Conservation (phyloP, 2,329 filamentous ascomycete genomes). For the Cytospora mali region DNA sequence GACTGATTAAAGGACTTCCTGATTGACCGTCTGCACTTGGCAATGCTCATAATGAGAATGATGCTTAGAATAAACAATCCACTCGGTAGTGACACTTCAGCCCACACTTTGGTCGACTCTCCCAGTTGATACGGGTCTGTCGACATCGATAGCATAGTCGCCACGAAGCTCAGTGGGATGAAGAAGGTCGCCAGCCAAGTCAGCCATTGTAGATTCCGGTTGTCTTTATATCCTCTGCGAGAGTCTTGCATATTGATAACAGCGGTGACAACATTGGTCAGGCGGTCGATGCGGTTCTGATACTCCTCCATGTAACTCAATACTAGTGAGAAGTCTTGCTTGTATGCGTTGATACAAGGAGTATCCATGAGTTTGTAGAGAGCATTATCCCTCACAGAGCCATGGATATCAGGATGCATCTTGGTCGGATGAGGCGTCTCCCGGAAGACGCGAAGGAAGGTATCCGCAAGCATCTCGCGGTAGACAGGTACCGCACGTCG, state of each 20-base stretch:
- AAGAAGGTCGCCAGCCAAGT: conserved; percentile 40
- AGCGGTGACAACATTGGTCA: conserved; percentile 38
- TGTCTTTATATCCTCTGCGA: conserved; percentile 35
- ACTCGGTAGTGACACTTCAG: conserved; percentile 20
- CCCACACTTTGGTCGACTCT: conserved; percentile 21
- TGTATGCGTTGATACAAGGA: conserved; percentile 28
- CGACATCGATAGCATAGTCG: conserved; percentile 38
- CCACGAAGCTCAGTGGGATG: conserved; percentile 38
- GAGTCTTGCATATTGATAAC: conserved; percentile 37
- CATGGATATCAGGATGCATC: conserved; percentile 8
- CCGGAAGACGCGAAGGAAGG: conserved; percentile 29
- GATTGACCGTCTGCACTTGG: conserved; percentile 22
- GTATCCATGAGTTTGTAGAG: conserved; percentile 17
- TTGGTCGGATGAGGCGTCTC: conserved; percentile 18
- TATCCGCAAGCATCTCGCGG: conserved; percentile 35
- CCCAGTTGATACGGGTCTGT: conserved; percentile 21
- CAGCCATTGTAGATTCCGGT: conserved; percentile 38
- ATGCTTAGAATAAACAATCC: conserved; percentile 20
- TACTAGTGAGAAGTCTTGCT: conserved; percentile 33
- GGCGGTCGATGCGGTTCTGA: conserved; percentile 38
- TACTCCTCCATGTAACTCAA: conserved; percentile 37
- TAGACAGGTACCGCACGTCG: conserved; percentile 34
- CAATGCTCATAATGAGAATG: conserved; percentile 22
- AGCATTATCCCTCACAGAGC: not conserved
- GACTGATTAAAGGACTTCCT: conserved; percentile 6